Conservation (phyloP, 2,329 filamentous ascomycete species). For the Colletotrichum aenigma region DNA sequence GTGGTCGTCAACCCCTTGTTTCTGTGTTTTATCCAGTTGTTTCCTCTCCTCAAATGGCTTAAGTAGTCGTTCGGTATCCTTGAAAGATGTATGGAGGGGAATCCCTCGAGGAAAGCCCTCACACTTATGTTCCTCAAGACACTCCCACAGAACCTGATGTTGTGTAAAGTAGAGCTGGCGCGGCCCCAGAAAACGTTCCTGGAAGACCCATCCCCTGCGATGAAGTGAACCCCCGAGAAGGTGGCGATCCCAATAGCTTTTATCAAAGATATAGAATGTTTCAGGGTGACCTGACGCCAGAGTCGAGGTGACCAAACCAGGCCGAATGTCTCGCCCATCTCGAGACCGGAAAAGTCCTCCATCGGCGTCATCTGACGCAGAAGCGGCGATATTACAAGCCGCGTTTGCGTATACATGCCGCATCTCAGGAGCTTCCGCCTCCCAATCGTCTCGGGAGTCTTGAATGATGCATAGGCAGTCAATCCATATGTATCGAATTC, state of each 20-base stretch:
- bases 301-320: neutral
- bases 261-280: neutral
- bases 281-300: neutral
- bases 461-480: neutral
- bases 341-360: neutral
- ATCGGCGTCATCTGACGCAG: neutral
- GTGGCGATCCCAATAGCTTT: neutral
- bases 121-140: too few relatives aligned
- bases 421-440: neutral
- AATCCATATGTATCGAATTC: neutral
- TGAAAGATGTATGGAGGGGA: too few relatives aligned
- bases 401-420: neutral
- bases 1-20: neutral
- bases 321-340: accelerated
- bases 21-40: neutral
- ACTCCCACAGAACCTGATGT: too few relatives aligned
- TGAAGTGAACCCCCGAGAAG: too few relatives aligned
- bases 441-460: neutral
- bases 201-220: too few relatives aligned
- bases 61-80: too few relatives aligned
- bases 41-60: neutral
- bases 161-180: too few relatives aligned
- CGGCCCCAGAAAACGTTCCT: too few relatives aligned
- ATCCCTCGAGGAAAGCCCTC: too few relatives aligned
- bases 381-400: neutral